Percentiles rank a stretch among this genome's conserved stretches.
Evolutionary conservation across 495 filamentous ascomycete species (phyloP).

Genomic region (Hypoxylon crocopeplum): DNA sequence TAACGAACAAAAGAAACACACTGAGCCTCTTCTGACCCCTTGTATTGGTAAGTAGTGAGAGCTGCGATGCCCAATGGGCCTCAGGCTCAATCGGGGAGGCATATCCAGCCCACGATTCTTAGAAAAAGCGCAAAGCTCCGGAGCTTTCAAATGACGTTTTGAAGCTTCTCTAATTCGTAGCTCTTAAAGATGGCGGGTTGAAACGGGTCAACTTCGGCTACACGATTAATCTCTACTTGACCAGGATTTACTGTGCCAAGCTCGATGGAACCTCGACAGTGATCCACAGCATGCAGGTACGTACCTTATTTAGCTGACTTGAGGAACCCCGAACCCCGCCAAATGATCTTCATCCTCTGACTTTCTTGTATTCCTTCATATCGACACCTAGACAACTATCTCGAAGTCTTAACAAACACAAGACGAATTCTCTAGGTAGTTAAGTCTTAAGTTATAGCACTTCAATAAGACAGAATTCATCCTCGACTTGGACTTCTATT

Average conservation of each 20-base stretch:
- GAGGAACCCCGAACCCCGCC: too few relatives aligned
- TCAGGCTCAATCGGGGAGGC: conserved; percentile 45
- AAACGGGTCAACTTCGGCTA: conserved; percentile 22
- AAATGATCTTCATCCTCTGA: too few relatives aligned
- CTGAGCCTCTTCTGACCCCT: conserved; percentile 26
- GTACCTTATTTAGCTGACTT: too few relatives aligned
- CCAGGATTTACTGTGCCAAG: not conserved
- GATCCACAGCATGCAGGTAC: not conserved
- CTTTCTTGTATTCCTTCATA: too few relatives aligned
- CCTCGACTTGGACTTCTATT: not conserved
- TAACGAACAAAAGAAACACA: conserved; percentile 54
- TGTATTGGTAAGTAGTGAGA: conserved; percentile 3
- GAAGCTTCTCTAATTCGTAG: not conserved
- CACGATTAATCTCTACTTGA: not conserved
- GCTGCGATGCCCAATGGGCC: conserved; percentile 26
- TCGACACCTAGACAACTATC: not conserved
- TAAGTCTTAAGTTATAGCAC: not conserved
- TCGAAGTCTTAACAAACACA: not conserved
- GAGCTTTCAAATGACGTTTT: not conserved
- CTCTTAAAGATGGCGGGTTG: not conserved
- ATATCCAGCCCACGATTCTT: conserved; percentile 31
- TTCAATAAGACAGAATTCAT: not conserved
- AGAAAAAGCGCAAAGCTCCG: conserved; percentile 10
- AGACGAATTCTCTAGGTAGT: too few relatives aligned
- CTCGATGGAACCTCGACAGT: conserved; percentile 4